These are phyloP conservation scores for Zygosaccharomyces gambellarensis DNA, from an alignment of 805 yeast species.

Conservation along the genomic window DNA sequence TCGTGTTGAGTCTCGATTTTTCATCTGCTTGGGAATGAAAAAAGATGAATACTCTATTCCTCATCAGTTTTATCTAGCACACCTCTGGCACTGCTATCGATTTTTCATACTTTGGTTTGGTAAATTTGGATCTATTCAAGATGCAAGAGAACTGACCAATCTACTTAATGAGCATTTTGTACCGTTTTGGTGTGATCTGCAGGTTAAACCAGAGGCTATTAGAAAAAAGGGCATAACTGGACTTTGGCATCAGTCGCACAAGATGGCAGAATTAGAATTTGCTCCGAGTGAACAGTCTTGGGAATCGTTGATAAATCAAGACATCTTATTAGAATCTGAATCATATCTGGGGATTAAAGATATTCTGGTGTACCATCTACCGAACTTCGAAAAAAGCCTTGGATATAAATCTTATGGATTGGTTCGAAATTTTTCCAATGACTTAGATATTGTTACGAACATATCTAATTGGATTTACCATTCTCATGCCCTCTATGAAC, in stretches of 20 bases:
- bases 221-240: conserved; percentile 23
- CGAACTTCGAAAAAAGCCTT: conserved; percentile 9
- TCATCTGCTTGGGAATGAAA: conserved; percentile 25
- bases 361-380: conserved; percentile 30
- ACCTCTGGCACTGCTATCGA: conserved; percentile 28
- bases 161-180: conserved; percentile 30
- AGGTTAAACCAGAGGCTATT: conserved; percentile 21
- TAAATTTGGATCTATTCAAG: conserved; percentile 22
- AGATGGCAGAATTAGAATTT: conserved; percentile 23
- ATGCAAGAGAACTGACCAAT: conserved; percentile 25
- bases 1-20: conserved; percentile 29
- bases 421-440: conserved; percentile 25
- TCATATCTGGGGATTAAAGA: conserved; percentile 31
- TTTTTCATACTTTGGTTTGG: conserved; percentile 27
- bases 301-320: conserved; percentile 28
- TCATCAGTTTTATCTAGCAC: conserved; percentile 21
- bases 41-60: conserved; percentile 21
- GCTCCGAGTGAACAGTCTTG: conserved; percentile 17
- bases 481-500: conserved; percentile 25
- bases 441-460: conserved; percentile 21
- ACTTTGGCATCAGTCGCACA: conserved; percentile 23
- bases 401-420: conserved; percentile 28
- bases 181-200: conserved; percentile 31
- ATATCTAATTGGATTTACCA: conserved; percentile 34
- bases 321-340: conserved; percentile 26